Conservation (phyloP, 2,329 filamentous ascomycete species). For the Juglanconis oblonga region DNA sequence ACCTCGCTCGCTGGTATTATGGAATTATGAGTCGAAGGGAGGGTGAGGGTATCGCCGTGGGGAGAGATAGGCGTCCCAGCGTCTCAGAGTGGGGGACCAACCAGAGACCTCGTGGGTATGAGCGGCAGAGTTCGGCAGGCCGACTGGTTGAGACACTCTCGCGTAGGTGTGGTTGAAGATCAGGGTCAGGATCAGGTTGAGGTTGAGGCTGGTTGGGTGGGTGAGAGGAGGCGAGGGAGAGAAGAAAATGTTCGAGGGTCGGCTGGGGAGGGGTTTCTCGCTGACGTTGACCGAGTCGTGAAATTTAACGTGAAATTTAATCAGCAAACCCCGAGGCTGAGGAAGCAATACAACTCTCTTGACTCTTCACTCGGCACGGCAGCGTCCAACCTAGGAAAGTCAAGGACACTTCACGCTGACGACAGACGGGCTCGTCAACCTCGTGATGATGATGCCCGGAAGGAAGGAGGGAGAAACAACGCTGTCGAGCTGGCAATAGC, state of each 20-base stretch:
- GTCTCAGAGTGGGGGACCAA: conserved; percentile 18
- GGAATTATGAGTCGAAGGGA: background rate
- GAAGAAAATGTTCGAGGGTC: background rate
- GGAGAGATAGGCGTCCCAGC: background rate
- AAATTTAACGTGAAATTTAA: too few species aligned
- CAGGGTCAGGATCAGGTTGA: background rate
- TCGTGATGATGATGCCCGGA: too few species aligned
- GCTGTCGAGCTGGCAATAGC: background rate
- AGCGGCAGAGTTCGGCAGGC: background rate
- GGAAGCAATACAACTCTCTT: too few species aligned
- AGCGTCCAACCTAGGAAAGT: too few species aligned
- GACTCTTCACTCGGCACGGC: too few species aligned
- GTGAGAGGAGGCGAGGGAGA: background rate
- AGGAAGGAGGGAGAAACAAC: too few species aligned
- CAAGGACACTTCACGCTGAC: too few species aligned
- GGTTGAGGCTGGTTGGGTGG: background rate
- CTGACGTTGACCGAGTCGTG: too few species aligned
- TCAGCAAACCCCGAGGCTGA: too few species aligned
- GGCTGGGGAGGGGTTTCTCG: background rate
- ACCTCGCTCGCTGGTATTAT: background rate
- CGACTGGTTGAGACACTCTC: conserved; percentile 15
- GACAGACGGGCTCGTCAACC: too few species aligned
- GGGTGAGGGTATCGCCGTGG: background rate
- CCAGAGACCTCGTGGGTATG: conserved; percentile 12
- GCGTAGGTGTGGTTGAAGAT: conserved; percentile 1